phyloP scores from a whole-genome alignment of 148 eudicot genomes.

The Amaranthus cruentus region DNA sequence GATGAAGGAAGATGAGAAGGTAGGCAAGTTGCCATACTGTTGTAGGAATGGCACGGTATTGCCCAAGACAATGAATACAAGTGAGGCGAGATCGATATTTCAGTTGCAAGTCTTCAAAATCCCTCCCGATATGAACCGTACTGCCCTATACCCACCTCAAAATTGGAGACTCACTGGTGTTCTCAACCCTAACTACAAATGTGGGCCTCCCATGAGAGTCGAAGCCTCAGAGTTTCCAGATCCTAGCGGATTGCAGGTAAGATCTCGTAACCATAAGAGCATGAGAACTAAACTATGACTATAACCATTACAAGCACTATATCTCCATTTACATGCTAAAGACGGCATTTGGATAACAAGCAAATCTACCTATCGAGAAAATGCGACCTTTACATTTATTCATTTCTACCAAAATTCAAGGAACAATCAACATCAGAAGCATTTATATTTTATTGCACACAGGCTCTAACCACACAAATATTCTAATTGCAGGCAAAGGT shows the following conservation, averaged over 20 bases:
- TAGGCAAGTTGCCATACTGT: conserved; percentile 77
- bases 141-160: conserved; percentile 73
- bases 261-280: no score
- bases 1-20: conserved; percentile 51
- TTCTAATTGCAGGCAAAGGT: conserved; percentile 22
- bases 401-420: no score
- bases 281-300: no score
- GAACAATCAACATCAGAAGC: no score
- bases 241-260: conserved; percentile 47
- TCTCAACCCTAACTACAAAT: conserved; percentile 62
- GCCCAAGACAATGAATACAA: conserved; percentile 69
- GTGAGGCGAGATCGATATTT: conserved; percentile 55
- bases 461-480: background rate
- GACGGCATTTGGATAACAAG: no score
- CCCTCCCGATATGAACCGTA: conserved; percentile 78
- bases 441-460: background rate
- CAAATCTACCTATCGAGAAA: no score
- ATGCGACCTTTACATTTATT: no score
- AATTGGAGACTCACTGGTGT: conserved; percentile 68
- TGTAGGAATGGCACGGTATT: conserved; percentile 70
- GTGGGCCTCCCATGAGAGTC: conserved; percentile 60
- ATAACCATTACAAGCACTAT: no score
- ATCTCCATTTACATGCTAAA: no score
- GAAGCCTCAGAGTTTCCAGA: conserved; percentile 71
- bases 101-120: conserved; percentile 69